These are phyloP conservation scores for Bothriochloa decipiens DNA, from an alignment of 176 grass and related monocot genomes.

Conservation along the genomic window DNA sequence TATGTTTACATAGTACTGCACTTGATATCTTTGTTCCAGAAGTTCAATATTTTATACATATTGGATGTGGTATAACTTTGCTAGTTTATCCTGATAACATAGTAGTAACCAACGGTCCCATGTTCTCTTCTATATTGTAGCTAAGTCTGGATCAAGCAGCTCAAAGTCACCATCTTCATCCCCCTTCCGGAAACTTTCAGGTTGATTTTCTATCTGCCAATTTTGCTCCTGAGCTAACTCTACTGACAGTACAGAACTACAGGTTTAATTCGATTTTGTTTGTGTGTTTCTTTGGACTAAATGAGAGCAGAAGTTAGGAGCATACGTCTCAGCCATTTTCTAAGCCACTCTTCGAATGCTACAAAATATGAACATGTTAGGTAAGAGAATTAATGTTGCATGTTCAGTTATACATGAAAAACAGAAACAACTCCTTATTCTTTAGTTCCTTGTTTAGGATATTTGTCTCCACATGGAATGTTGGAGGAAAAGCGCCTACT, in stretches of 20 bases:
- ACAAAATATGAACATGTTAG: constrained; percentile 68
- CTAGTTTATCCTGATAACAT: constrained; percentile 22
- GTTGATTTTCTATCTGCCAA: constrained; percentile 38
- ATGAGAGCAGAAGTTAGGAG: constrained; percentile 63
- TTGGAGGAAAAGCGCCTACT: constrained; percentile 78
- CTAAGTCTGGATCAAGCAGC: constrained; percentile 51
- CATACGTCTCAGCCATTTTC: constrained; percentile 68
- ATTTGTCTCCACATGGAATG: constrained; percentile 97
- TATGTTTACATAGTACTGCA: constrained; percentile 34
- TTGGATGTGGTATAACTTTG: not conserved
- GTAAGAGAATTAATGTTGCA: constrained; percentile 46
- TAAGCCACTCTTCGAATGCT: constrained; percentile 49
- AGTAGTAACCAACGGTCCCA: constrained; percentile 28
- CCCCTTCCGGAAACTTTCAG: constrained; percentile 67
- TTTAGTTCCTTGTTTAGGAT: constrained; percentile 56
- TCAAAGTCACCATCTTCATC: constrained; percentile 66
- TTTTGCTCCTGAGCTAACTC: not conserved
- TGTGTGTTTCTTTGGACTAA: constrained; percentile 40
- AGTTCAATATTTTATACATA: not conserved
- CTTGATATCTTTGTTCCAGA: constrained; percentile 21
- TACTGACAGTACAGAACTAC: constrained; percentile 23
- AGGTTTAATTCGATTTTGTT: constrained; percentile 34
- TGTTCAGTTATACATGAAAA: constrained; percentile 27
- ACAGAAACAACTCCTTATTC: constrained; percentile 19
- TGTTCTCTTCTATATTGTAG: constrained; percentile 35